Percentiles rank a stretch among this genome's conserved stretches.
Evolutionary conservation across 495 filamentous ascomycete species (phyloP).

Genomic region (Staphylotrichum longicolle): DNA sequence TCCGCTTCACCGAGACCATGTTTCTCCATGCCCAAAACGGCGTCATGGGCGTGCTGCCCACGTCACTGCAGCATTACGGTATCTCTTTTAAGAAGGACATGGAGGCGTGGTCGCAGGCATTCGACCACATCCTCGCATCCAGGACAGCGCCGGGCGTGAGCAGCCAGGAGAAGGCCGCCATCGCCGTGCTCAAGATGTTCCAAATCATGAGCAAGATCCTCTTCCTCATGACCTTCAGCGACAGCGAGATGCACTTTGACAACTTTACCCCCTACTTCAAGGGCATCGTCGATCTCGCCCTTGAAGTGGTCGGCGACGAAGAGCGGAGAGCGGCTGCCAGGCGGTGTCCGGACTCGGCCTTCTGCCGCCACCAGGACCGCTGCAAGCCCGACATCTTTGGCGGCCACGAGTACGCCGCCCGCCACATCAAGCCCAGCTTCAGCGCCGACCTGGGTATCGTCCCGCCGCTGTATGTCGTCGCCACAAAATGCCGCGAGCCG

Average conservation of each 20-base stretch:
- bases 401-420: constrained; percentile 42
- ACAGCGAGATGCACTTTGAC: constrained; percentile 49
- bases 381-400: constrained; percentile 42
- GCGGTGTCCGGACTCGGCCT: constrained; percentile 43
- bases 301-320: constrained; percentile 51
- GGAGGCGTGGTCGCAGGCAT: constrained; percentile 52
- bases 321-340: constrained; percentile 46
- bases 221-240: constrained; percentile 54
- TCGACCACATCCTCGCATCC: constrained; percentile 48
- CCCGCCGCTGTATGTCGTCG: constrained; percentile 54
- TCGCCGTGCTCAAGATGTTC: constrained; percentile 55
- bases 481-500: constrained; percentile 58
- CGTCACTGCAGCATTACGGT: constrained; percentile 45
- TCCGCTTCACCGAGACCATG: constrained; percentile 54
- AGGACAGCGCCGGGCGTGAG: constrained; percentile 48
- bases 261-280: constrained; percentile 41
- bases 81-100: constrained; percentile 43
- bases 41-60: constrained; percentile 51
- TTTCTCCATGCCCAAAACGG: constrained; percentile 43
- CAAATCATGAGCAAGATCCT: constrained; percentile 53
- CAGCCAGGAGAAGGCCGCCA: constrained; percentile 53
- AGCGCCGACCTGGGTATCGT: constrained; percentile 56
- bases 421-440: constrained; percentile 52
- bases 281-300: constrained; percentile 44
- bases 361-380: constrained; percentile 42